Evolutionary conservation across 768 basidiomycete species (phyloP).

Genomic region (Tylopilus felleus): DNA sequence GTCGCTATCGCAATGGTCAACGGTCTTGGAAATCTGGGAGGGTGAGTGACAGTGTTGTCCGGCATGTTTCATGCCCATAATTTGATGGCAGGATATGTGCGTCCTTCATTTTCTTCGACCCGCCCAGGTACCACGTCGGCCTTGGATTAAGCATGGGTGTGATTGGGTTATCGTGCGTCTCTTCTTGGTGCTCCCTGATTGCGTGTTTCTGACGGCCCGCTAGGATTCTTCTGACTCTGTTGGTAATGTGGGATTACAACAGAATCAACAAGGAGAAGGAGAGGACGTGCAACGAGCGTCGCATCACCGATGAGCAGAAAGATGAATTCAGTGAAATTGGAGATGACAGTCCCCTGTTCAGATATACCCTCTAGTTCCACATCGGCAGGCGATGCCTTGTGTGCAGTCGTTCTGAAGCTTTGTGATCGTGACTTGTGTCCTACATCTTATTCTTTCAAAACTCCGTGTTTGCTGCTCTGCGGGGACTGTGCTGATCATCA

Average conservation of each 20-base stretch:
- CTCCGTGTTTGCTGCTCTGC: neutral
- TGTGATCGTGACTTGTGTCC: neutral
- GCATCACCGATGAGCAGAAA: conserved; percentile 38
- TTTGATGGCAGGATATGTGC: conserved; percentile 34
- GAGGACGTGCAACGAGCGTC: conserved; percentile 38
- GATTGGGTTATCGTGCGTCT: conserved; percentile 22
- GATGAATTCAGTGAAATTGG: conserved; percentile 45
- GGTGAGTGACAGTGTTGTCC: conserved; percentile 31
- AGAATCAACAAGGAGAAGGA: conserved; percentile 48
- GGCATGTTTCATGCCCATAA: neutral
- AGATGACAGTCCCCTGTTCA: conserved; percentile 54
- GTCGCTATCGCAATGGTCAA: conserved; percentile 50
- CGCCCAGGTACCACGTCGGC: conserved; percentile 36
- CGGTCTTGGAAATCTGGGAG: conserved; percentile 55
- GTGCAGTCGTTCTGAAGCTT: neutral
- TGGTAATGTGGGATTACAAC: conserved; percentile 45
- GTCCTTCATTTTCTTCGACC: conserved; percentile 39
- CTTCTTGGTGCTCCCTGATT: conserved; percentile 3
- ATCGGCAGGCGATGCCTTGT: neutral
- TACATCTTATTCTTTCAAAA: neutral
- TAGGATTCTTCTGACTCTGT: conserved; percentile 36
- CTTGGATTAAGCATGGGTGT: conserved; percentile 29
- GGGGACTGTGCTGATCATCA: no score
- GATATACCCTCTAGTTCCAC: conserved; percentile 28
- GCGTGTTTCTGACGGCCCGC: conserved; percentile 27